Percentiles rank a stretch among this genome's conserved stretches.
phyloP scores from a whole-genome alignment of 1,139 yeast species.

The Yamadazyma blattariae region DNA sequence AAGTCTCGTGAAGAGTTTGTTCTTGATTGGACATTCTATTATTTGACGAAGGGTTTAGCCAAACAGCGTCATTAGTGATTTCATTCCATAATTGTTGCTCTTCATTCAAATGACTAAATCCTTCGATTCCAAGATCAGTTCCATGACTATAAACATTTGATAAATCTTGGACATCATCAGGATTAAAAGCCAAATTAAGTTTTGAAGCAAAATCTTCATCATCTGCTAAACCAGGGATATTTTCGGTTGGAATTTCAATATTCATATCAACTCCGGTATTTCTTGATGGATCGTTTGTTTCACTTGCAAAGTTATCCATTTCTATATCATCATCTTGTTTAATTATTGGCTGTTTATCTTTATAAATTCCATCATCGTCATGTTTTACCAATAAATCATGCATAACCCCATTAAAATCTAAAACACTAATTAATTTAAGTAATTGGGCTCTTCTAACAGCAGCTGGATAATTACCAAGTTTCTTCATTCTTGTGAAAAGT shows the following conservation, averaged over 20 bases:
- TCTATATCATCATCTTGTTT: neutral
- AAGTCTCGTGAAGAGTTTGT: neutral
- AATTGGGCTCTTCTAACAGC: conserved; percentile 72
- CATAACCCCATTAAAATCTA: conserved; percentile 71
- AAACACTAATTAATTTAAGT: conserved; percentile 57
- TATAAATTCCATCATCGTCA: conserved; percentile 39
- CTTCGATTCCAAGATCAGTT: conserved; percentile 44
- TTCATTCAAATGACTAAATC: conserved; percentile 41
- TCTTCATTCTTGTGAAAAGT: conserved; percentile 72
- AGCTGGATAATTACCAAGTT: conserved; percentile 76
- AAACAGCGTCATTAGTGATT: conserved; percentile 69
- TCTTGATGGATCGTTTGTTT: neutral
- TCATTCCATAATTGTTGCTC: conserved; percentile 75
- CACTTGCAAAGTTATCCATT: neutral
- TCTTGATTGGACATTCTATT: neutral
- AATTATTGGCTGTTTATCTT: neutral
- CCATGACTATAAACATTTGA: conserved; percentile 30
- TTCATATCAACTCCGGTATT: neutral
- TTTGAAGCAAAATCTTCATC: conserved; percentile 1
- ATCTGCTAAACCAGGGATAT: neutral
- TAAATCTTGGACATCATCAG: conserved; percentile 12
- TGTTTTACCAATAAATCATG: conserved; percentile 53
- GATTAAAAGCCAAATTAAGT: conserved; percentile 11
- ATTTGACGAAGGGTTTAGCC: conserved; percentile 39
- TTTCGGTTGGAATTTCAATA: neutral